A percentile compares a stretch with the other conserved stretches of the same genome.
Evolutionary conservation across 1,284 basidiomycete species (phyloP).

Genomic region (Trametes hirsuta): DNA sequence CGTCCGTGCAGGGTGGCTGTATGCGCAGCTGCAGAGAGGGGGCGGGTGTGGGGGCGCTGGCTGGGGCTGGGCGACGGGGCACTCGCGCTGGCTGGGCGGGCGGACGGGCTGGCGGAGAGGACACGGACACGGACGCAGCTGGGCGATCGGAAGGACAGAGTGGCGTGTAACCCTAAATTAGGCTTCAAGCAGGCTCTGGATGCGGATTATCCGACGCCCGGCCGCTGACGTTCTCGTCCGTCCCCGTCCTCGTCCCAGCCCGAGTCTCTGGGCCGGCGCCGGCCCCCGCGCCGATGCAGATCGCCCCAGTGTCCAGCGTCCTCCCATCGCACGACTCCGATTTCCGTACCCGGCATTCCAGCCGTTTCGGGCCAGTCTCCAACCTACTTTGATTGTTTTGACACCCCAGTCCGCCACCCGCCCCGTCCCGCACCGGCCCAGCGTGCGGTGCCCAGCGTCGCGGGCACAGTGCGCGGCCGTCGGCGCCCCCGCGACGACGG

Average conservation of each 20-base stretch:
- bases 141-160: constrained; percentile 4
- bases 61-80: background rate
- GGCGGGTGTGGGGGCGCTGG: background rate
- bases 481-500: constrained; percentile 4
- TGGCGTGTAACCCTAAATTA: constrained; percentile 26
- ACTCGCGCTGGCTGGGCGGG: background rate
- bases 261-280: constrained; percentile 2
- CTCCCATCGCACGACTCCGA: constrained; percentile 1
- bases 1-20: background rate
- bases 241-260: background rate
- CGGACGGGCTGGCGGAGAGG: background rate
- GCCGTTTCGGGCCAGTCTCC: background rate
- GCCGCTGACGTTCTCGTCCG: background rate
- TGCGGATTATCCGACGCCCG: constrained; percentile 14
- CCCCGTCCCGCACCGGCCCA: constrained; percentile 13
- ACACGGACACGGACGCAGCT: background rate
- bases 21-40: background rate
- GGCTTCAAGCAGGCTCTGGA: constrained; percentile 22
- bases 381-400: constrained; percentile 12
- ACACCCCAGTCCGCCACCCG: constrained; percentile 6
- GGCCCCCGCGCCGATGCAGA: constrained; percentile 8
- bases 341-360: background rate
- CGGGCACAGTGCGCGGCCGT: background rate
- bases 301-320: background rate
- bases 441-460: background rate